Evolutionary conservation across 805 yeast species (phyloP), one percentile per base, ranked within the genome.

Genomic region (Nadsonia fulvescens): DNA sequence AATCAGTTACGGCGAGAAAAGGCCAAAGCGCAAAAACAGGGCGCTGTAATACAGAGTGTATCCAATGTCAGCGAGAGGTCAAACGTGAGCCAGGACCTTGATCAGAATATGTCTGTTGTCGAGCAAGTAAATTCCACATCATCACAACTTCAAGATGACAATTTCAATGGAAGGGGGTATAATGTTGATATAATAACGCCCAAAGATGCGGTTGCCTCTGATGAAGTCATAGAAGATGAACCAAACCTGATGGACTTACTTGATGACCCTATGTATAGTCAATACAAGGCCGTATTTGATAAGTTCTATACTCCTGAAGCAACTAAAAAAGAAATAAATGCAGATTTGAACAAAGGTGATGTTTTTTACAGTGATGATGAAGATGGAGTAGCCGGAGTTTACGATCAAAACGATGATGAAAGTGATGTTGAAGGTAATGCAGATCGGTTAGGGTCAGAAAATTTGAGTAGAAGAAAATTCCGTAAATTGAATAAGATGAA

Each of bases 401-500:
- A 44, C 13, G 44, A 38, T 8, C 44, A 37, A 16, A 38, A 34
- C 12, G 34, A 40, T 8, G 37, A 34, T 8, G 38, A 42, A 22
- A 35, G 38, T 22, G 43, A 39, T 20, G 49, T 37, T 5, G 42
- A 46, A 21, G 38, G 27, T 12, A 38, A 32, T 7, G 38, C 23
- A 14, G 20, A 29, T 12, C 7, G 20, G 23, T 6, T 18, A 33
- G 23, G 11, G 22, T 25, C 29, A n/a, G 41, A 36, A 11, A 37
- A 38, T 4, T 31, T 35, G 15, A 33, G 61, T 9, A 66, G 60
- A 30, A 57, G 66, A 28, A 70, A 73, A 42, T 50, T 57, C 14
- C 56, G 69, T 22, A 58, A 58, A 33, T 40, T 48, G 23, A 56
- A 61, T 26, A 70, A 72, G 37, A 63, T 79, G 1, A 63, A 89